A percentile compares a stretch with the other conserved stretches of the same genome.
These are phyloP conservation scores for Monosporascus ibericus DNA, from an alignment of 2,329 filamentous ascomycete genomes.

Conservation along the genomic window DNA sequence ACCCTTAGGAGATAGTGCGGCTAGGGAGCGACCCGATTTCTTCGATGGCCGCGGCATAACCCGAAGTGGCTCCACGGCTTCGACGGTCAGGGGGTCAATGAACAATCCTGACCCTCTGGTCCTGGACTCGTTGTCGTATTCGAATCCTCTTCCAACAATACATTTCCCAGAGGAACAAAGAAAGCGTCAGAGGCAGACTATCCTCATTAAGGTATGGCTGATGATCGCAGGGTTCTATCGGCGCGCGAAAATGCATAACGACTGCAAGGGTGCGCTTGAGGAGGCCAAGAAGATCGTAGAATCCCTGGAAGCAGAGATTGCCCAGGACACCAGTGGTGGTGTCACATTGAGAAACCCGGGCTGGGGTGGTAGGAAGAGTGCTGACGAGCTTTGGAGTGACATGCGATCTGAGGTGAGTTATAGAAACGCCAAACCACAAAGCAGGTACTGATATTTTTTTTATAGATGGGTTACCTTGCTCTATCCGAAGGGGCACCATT, in stretches of 20 bases:
- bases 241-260: slow-evolving; percentile 71
- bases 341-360: slow-evolving; percentile 56
- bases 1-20: slow-evolving; percentile 33
- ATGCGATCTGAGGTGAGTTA: slow-evolving; percentile 69
- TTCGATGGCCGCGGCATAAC: slow-evolving; percentile 38
- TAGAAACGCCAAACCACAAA: neutral
- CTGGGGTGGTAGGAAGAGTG: slow-evolving; percentile 76
- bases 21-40: slow-evolving; percentile 34
- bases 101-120: slow-evolving; percentile 34
- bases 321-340: slow-evolving; percentile 55
- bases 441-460: slow-evolving; percentile 21
- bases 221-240: slow-evolving; percentile 86
- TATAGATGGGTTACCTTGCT: slow-evolving; percentile 61
- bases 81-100: slow-evolving; percentile 33
- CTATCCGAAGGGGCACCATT: slow-evolving; percentile 57
- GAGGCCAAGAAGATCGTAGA: slow-evolving; percentile 77
- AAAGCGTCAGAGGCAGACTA: slow-evolving; percentile 40
- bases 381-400: slow-evolving; percentile 81
- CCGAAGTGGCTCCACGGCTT: slow-evolving; percentile 40
- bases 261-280: slow-evolving; percentile 70
- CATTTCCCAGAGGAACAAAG: slow-evolving; percentile 50
- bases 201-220: slow-evolving; percentile 78
- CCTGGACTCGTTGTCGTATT: slow-evolving; percentile 37
- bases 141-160: slow-evolving; percentile 43
- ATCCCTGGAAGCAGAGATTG: slow-evolving; percentile 61